These are phyloP conservation scores for Paramyrothecium sp. DNA, from an alignment of 2,329 filamentous ascomycete species.

Conservation along the genomic window DNA sequence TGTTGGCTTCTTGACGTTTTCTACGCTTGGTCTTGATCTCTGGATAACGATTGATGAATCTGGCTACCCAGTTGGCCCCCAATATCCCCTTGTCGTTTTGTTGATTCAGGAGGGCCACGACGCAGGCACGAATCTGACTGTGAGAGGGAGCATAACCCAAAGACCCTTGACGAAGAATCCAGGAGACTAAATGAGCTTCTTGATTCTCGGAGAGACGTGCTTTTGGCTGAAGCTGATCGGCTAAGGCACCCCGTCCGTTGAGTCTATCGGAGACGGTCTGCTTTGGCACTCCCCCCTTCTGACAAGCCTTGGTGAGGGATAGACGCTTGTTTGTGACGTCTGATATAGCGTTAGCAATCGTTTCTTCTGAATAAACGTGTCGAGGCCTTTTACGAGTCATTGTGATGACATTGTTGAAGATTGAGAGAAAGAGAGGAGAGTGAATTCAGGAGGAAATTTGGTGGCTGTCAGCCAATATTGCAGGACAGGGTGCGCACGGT, in stretches of 20 bases:
- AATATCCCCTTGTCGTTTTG: neutral
- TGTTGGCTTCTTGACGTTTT: slow-evolving; percentile 2
- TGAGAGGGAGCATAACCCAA: slow-evolving; percentile 7
- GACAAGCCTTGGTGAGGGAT: slow-evolving; percentile 2
- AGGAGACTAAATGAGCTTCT: slow-evolving; percentile 4
- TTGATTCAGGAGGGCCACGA: neutral
- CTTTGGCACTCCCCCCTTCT: slow-evolving; percentile 3
- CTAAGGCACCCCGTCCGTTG: neutral
- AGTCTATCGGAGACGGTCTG: slow-evolving; percentile 4
- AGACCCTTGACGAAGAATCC: slow-evolving; percentile 4
- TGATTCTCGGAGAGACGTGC: slow-evolving; percentile 4
- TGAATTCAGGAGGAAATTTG: too few species aligned
- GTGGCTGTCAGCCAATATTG: too few species aligned
- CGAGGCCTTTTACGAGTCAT: neutral
- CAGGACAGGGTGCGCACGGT: too few species aligned
- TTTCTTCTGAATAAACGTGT: slow-evolving; percentile 1
- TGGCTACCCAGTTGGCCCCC: neutral
- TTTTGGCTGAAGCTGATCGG: slow-evolving; percentile 1
- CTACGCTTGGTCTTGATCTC: slow-evolving; percentile 1
- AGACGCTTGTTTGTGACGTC: slow-evolving; percentile 9
- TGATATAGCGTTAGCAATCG: slow-evolving; percentile 4
- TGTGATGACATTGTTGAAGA: neutral
- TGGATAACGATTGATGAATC: slow-evolving; percentile 2
- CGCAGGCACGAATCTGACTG: slow-evolving; percentile 4
- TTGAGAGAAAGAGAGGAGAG: neutral